These are phyloP conservation scores for Cordyceps javanica DNA, from an alignment of 2,329 filamentous ascomycete genomes.

Conservation along the genomic window DNA sequence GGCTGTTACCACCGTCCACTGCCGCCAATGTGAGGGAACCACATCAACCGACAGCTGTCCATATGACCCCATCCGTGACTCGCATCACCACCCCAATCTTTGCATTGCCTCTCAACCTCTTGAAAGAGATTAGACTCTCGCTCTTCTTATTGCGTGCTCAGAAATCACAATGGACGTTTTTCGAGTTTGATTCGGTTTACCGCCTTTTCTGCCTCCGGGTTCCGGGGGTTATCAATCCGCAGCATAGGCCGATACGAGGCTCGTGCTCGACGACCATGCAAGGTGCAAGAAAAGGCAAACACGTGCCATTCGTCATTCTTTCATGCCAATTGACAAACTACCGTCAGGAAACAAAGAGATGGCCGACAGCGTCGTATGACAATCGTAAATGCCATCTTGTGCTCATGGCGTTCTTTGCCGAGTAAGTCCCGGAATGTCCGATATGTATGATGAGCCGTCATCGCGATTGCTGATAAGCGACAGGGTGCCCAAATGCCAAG, in stretches of 20 bases:
- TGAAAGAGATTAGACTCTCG: too few species aligned
- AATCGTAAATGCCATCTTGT: background rate
- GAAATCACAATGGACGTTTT: background rate
- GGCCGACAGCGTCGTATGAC: background rate
- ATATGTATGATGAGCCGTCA: too few species aligned
- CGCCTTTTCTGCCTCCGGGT: background rate
- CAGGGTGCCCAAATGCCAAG: background rate
- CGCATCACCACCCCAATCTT: too few species aligned
- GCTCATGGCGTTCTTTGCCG: background rate
- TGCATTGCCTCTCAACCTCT: too few species aligned
- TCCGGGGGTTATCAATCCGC: background rate
- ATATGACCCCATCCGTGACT: too few species aligned
- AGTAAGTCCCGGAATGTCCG: too few species aligned
- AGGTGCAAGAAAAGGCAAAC: background rate
- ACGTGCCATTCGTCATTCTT: background rate
- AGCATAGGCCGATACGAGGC: background rate
- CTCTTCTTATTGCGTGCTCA: too few species aligned
- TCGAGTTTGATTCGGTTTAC: background rate
- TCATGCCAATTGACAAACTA: background rate
- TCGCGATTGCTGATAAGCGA: background rate
- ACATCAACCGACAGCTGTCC: too few species aligned
- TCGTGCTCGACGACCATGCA: background rate
- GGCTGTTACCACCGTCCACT: too few species aligned
- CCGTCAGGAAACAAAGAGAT: background rate
- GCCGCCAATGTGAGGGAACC: too few species aligned